Evolutionary conservation across 2,329 filamentous ascomycete species (phyloP).

Genomic region (Diaporthe australafricana): DNA sequence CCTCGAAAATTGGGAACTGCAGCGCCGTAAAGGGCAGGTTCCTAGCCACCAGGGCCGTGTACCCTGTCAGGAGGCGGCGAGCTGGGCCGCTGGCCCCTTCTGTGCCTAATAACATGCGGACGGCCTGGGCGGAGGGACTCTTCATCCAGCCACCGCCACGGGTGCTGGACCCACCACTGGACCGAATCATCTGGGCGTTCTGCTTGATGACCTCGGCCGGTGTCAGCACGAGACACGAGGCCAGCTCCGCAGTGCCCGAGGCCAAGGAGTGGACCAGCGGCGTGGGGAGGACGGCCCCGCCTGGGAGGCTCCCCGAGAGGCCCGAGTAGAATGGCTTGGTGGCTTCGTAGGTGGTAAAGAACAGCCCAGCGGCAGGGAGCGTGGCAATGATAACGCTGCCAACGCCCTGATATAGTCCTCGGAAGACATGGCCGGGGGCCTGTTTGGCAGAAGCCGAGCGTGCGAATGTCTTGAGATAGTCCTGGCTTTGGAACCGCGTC

Average conservation of each 20-base stretch:
- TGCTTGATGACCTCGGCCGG: slow-evolving; percentile 94
- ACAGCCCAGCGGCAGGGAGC: slow-evolving; percentile 87
- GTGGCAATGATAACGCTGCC: slow-evolving; percentile 88
- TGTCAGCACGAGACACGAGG: slow-evolving; percentile 87
- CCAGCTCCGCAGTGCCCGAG: slow-evolving; percentile 82
- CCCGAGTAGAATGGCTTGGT: slow-evolving; percentile 72
- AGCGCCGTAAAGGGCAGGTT: slow-evolving; percentile 90
- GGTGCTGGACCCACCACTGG: slow-evolving; percentile 37
- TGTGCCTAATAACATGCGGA: slow-evolving; percentile 56
- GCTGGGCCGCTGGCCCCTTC: slow-evolving; percentile 60
- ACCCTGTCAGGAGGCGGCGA: slow-evolving; percentile 75
- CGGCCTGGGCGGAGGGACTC: slow-evolving; percentile 60
- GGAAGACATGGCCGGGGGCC: slow-evolving; percentile 63
- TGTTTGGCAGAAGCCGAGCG: slow-evolving; percentile 66
- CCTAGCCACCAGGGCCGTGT: slow-evolving; percentile 82
- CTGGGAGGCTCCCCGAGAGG: slow-evolving; percentile 51
- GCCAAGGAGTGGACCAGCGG: slow-evolving; percentile 79
- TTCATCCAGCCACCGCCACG: slow-evolving; percentile 40
- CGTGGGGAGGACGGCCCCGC: slow-evolving; percentile 61
- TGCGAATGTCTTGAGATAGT: slow-evolving; percentile 76
- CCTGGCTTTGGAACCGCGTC: slow-evolving; percentile 83
- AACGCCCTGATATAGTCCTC: slow-evolving; percentile 87
- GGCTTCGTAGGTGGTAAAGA: slow-evolving; percentile 91
- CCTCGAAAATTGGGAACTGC: slow-evolving; percentile 90
- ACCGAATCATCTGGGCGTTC: slow-evolving; percentile 85